Evolutionary conservation across 345 rosid genomes (phyloP).

Genomic region (Eucalyptus cloeziana): DNA sequence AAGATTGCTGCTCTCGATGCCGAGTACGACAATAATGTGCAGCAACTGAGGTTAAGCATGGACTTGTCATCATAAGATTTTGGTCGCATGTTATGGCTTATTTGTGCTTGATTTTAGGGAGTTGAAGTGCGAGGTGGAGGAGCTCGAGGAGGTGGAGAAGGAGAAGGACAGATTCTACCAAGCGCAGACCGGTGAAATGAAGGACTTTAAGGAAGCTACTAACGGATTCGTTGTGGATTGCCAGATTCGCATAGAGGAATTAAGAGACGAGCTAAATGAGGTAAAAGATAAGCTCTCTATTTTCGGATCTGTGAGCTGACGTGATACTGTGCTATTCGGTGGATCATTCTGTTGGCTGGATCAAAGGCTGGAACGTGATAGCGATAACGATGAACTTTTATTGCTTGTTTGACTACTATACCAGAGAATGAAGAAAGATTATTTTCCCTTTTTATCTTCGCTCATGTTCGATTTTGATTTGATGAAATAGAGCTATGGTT

Average conservation of each 20-base stretch:
- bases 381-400: background rate
- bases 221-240: slow-evolving; percentile 19
- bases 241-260: slow-evolving; percentile 11
- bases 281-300: slow-evolving; percentile 1
- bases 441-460: background rate
- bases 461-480: background rate
- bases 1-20: slow-evolving; percentile 26
- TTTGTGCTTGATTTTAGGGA: slow-evolving; percentile 13
- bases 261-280: slow-evolving; percentile 22
- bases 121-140: slow-evolving; percentile 43
- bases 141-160: slow-evolving; percentile 34
- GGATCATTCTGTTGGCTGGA: background rate
- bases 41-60: slow-evolving; percentile 19
- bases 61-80: background rate
- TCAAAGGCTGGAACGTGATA: background rate
- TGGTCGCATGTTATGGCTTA: background rate
- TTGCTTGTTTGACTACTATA: background rate
- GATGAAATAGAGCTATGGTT: background rate
- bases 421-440: background rate
- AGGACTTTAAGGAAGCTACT: slow-evolving; percentile 22
- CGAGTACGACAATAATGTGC: slow-evolving; percentile 9
- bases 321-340: background rate
- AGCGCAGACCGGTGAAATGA: slow-evolving; percentile 32
- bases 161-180: slow-evolving; percentile 43
- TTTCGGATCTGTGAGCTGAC: background rate